These are phyloP conservation scores for Sphagnurus paluster DNA, from an alignment of 1,284 basidiomycete genomes.

Conservation along the genomic window DNA sequence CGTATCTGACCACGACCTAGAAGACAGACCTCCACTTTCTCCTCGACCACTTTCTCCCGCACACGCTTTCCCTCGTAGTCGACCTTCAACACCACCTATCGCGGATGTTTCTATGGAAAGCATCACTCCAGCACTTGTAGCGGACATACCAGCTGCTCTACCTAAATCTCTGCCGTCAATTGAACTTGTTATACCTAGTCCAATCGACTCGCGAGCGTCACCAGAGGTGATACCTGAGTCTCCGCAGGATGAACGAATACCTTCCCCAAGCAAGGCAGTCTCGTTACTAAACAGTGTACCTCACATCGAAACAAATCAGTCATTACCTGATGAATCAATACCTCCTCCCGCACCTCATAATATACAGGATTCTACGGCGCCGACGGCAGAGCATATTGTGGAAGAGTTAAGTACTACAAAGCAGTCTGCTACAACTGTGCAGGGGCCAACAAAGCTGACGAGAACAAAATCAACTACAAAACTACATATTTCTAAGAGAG, in stretches of 20 bases:
- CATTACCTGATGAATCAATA: too few species aligned
- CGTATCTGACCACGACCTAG: slow-evolving; percentile 5
- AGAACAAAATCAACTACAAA: slow-evolving; percentile 7
- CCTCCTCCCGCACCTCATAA: too few species aligned
- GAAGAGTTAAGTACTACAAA: not conserved
- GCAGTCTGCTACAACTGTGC: not conserved
- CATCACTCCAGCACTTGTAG: slow-evolving; percentile 1
- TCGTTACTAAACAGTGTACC: too few species aligned
- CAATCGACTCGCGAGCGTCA: not conserved
- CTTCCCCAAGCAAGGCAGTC: not conserved
- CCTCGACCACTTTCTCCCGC: slow-evolving; percentile 4
- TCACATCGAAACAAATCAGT: too few species aligned
- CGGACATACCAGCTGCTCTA: not conserved
- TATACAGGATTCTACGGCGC: too few species aligned
- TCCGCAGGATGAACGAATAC: not conserved
- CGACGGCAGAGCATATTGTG: not conserved
- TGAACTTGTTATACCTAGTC: not conserved
- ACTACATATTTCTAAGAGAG: slow-evolving; percentile 20
- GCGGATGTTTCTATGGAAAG: slow-evolving; percentile 12
- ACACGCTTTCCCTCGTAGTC: not conserved
- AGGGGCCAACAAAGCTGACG: not conserved
- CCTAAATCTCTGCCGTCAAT: not conserved
- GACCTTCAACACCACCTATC: slow-evolving; percentile 7
- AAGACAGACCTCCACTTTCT: slow-evolving; percentile 8
- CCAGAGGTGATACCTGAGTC: not conserved